Conservation (phyloP, 2,329 filamentous ascomycete species). For the Alternaria arborescens region DNA sequence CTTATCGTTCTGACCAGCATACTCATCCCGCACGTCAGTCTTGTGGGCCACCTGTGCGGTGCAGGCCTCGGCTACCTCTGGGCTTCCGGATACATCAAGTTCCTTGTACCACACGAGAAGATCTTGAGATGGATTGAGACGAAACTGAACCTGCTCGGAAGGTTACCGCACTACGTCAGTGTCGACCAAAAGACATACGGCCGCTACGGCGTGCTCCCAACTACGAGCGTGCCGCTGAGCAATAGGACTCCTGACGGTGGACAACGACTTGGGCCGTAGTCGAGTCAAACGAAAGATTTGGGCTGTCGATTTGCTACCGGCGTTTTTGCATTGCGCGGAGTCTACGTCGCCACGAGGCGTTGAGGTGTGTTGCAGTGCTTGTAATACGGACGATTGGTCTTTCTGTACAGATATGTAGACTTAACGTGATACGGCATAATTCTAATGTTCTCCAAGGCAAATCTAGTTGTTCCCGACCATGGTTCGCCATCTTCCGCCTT, state of each 20-base stretch:
- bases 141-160: constrained; percentile 83
- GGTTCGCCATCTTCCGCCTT: not conserved
- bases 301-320: not conserved
- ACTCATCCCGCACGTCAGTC: constrained; percentile 80
- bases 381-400: not conserved
- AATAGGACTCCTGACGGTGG: constrained; percentile 42
- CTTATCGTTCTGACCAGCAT: constrained; percentile 77
- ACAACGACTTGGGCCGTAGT: constrained; percentile 40
- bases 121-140: constrained; percentile 86
- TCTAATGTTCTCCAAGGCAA: constrained; percentile 10
- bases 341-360: constrained; percentile 8
- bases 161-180: constrained; percentile 90
- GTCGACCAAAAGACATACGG: constrained; percentile 97
- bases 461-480: not conserved
- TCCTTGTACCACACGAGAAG: constrained; percentile 89
- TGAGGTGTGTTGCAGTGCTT: not conserved
- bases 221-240: constrained; percentile 30
- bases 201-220: constrained; percentile 85
- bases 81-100: constrained; percentile 87
- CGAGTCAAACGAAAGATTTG: not conserved
- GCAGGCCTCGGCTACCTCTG: constrained; percentile 86
- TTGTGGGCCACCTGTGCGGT: constrained; percentile 86
- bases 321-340: constrained; percentile 11
- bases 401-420: constrained; percentile 17
- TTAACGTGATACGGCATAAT: constrained; percentile 16